Base-by-base conservation (phyloP, 371 early-diverging fungal genomes). In the Amoeboaphelidium protococcarum region DNA sequence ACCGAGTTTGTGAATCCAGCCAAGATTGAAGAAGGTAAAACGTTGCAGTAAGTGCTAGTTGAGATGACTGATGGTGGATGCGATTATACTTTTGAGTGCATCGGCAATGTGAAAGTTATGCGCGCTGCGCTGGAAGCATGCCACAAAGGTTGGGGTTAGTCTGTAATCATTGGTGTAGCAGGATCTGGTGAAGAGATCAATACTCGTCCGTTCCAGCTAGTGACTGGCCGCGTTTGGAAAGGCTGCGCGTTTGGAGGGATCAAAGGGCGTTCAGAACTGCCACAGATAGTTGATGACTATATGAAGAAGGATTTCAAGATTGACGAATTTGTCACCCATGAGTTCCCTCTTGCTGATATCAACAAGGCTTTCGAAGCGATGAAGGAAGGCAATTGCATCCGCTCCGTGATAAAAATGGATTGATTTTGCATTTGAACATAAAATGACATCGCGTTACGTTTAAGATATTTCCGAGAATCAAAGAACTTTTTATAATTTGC, bases 221-320 rank as follows among this genome's bases (percentile, higher is more conserved):
- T 86, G 25, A 90, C 90, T 40, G 61, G 65, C 19, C 80, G 88
- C 50, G 79, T 78, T 21, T 92, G 94, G 94, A 81, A 79, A 61
- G 94, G 94, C 10, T 74, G 78, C 44, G 92, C 92, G 2, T 92
- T 91, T 58, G 94, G 94, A 52, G 94, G 94, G 43, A 78, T 88
- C 55, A 91, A 90, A 69, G 92, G 92, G 41, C 68, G 87, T 47
- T 64, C 79, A 3, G 87, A 92, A 58, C 66, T 92, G 55, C 88
- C 87, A 1, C 74, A 69, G 6, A 67, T 86, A 44, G 88, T 92
- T 23, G 64, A 85, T 51, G 69, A 78, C 54, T 92, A 91, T 55
- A 45, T 82, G 47, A 60, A 69, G 41, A 78, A 80, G 47, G 62
- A 74, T 58, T 67, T 92, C 45, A 84, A 86, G 66, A 70, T 92